Conservation (phyloP, 2,329 filamentous ascomycete genomes). For the Fusarium foetens region DNA sequence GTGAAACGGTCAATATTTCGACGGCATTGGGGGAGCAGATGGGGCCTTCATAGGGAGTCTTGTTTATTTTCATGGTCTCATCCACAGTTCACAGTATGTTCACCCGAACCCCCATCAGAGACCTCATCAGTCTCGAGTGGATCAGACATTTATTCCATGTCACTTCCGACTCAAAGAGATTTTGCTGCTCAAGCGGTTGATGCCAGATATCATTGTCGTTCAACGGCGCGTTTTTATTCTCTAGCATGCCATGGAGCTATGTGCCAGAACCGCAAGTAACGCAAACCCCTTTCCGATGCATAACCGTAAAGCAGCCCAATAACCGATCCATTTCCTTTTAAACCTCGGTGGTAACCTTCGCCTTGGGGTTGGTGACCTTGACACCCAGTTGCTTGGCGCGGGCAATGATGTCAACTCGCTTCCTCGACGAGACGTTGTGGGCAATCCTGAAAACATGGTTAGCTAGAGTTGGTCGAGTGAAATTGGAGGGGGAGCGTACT, state of each 20-base stretch:
- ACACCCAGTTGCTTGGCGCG: constrained; percentile 98
- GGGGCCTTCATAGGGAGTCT: constrained; percentile 26
- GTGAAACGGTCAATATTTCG: not conserved
- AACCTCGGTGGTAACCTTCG: constrained; percentile 96
- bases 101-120: constrained; percentile 25
- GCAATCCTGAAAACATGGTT: constrained; percentile 77
- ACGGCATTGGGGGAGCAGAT: not conserved
- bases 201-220: constrained; percentile 44
- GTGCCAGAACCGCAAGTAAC: constrained; percentile 47
- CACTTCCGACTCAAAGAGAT: constrained; percentile 12
- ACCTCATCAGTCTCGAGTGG: constrained; percentile 29
- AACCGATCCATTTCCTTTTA: constrained; percentile 57
- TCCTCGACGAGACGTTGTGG: constrained; percentile 97
- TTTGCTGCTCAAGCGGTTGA: constrained; percentile 31
- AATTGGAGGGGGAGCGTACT: constrained; percentile 71
- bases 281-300: constrained; percentile 48
- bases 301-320: constrained; percentile 47
- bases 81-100: constrained; percentile 29
- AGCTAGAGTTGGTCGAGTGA: not conserved
- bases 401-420: constrained; percentile 97
- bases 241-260: constrained; percentile 44
- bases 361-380: constrained; percentile 99
- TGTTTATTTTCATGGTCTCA: constrained; percentile 38
- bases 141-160: constrained; percentile 6
- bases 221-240: constrained; percentile 47